Percentiles rank a stretch among this genome's conserved stretches.
Conservation (phyloP, 306 rosid species). For the Fagus crenata region DNA sequence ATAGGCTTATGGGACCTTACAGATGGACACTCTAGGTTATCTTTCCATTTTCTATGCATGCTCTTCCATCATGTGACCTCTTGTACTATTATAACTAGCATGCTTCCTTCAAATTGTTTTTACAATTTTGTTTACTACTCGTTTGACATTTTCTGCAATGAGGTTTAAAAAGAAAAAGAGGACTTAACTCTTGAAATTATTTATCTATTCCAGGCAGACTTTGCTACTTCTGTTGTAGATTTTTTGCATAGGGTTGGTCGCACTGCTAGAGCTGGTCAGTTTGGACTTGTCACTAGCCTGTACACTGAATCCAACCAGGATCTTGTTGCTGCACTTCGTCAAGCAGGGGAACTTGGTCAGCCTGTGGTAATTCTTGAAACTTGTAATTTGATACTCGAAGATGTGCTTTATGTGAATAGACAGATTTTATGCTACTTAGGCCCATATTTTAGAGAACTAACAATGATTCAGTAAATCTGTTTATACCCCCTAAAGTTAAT, state of each 20-base stretch:
- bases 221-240: slow-evolving; percentile 94
- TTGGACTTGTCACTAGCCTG: slow-evolving; percentile 78
- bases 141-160: background rate
- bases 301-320: slow-evolving; percentile 79
- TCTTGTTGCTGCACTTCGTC: slow-evolving; percentile 76
- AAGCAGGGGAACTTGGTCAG: slow-evolving; percentile 65
- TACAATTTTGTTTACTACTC: background rate
- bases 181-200: slow-evolving; percentile 28
- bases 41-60: background rate
- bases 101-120: slow-evolving; percentile 4
- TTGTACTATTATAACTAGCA: background rate
- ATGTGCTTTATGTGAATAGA: slow-evolving; percentile 4
- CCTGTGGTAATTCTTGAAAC: slow-evolving; percentile 64
- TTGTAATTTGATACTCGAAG: background rate
- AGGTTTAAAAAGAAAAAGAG: slow-evolving; percentile 8
- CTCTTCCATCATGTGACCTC: background rate
- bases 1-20: background rate
- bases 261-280: slow-evolving; percentile 93
- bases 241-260: slow-evolving; percentile 89
- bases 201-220: slow-evolving; percentile 71
- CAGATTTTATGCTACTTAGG: slow-evolving; percentile 9
- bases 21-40: background rate
- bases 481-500: background rate
- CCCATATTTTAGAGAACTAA: background rate
- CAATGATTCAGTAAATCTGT: background rate